Conservation (phyloP, 352 stramenopile genomes). For the Hyaloperonospora arabidopsidis region DNA sequence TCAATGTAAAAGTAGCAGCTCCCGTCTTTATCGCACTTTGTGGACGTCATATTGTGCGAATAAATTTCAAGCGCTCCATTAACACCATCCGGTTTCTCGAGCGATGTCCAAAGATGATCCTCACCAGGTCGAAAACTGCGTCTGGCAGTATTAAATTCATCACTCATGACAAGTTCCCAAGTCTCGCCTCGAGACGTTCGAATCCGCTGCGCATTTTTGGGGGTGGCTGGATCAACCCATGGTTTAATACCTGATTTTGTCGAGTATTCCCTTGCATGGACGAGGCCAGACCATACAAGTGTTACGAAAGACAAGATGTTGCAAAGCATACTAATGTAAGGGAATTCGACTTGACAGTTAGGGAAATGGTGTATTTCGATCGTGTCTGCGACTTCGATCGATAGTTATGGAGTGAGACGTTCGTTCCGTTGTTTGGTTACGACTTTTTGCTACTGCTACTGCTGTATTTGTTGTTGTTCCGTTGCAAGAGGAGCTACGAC, state of each 20-base stretch:
- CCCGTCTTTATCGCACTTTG: slow-evolving; percentile 34
- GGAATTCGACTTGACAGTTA: too few relatives aligned
- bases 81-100: slow-evolving; percentile 91
- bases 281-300: not conserved
- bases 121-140: slow-evolving; percentile 86
- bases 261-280: slow-evolving; percentile 20
- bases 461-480: too few relatives aligned
- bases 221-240: slow-evolving; percentile 47
- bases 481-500: too few relatives aligned
- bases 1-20: slow-evolving; percentile 53
- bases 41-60: slow-evolving; percentile 66
- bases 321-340: too few relatives aligned
- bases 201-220: slow-evolving; percentile 26
- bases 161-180: slow-evolving; percentile 85
- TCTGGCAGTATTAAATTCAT: slow-evolving; percentile 90
- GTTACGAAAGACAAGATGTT: too few relatives aligned
- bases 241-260: slow-evolving; percentile 48
- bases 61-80: slow-evolving; percentile 89
- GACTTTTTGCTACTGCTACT: too few relatives aligned
- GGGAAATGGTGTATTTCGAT: too few relatives aligned
- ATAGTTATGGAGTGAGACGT: too few relatives aligned
- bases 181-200: slow-evolving; percentile 34
- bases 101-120: slow-evolving; percentile 92
- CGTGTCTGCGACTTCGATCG: too few relatives aligned
- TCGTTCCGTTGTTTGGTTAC: too few relatives aligned